phyloP scores from a whole-genome alignment of 192 early-diverging fungal species.

The Coemansia sp. region DNA sequence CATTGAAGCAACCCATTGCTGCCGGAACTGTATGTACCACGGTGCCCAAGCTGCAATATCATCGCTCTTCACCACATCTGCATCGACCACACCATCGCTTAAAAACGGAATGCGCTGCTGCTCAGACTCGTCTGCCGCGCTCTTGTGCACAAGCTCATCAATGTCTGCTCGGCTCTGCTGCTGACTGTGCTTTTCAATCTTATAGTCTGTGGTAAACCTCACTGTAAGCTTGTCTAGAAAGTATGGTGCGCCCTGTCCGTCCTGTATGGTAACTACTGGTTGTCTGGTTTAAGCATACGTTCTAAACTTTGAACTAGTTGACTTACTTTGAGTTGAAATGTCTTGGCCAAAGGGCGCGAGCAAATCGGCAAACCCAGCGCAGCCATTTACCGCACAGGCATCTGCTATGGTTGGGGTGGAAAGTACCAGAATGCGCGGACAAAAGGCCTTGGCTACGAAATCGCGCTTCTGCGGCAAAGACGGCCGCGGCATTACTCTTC shows the following conservation, averaged over 20 bases:
- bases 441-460: slow-evolving; percentile 49
- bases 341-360: slow-evolving; percentile 52
- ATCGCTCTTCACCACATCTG: slow-evolving; percentile 10
- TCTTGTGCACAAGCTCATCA: slow-evolving; percentile 19
- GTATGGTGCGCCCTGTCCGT: slow-evolving; percentile 51
- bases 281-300: not conserved
- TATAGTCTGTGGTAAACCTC: slow-evolving; percentile 41
- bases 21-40: slow-evolving; percentile 81
- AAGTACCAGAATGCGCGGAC: slow-evolving; percentile 48
- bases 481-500: slow-evolving; percentile 48
- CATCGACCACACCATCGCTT: slow-evolving; percentile 12
- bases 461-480: slow-evolving; percentile 44
- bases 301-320: too few species aligned
- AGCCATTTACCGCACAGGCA: slow-evolving; percentile 31
- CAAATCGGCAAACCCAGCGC: slow-evolving; percentile 44
- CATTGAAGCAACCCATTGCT: slow-evolving; percentile 51
- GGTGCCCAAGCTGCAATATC: slow-evolving; percentile 58
- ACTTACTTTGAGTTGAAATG: slow-evolving; percentile 51
- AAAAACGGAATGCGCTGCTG: slow-evolving; percentile 20
- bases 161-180: slow-evolving; percentile 19
- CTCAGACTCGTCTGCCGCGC: slow-evolving; percentile 7
- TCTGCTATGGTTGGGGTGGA: slow-evolving; percentile 27
- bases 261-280: slow-evolving; percentile 49
- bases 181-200: slow-evolving; percentile 16
- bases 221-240: slow-evolving; percentile 49